Percentiles rank a stretch among this genome's conserved stretches.
Conservation (phyloP, 257 asterid species). For the Capsicum pubescens region DNA sequence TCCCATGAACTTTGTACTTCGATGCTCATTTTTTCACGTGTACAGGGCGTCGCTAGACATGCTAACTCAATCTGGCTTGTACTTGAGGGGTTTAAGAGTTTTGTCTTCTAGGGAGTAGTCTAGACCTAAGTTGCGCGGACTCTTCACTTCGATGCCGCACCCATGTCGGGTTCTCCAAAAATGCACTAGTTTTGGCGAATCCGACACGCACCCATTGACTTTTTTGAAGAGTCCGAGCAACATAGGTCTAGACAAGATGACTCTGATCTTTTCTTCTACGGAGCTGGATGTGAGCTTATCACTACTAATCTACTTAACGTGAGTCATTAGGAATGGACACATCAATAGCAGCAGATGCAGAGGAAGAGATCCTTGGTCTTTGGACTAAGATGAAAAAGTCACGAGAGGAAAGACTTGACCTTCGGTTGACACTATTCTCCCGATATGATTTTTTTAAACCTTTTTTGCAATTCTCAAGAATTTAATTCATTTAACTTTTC, state of each 20-base stretch:
- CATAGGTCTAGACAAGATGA: not conserved
- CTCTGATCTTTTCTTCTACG: not conserved
- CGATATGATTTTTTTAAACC: not conserved
- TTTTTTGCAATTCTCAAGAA: not conserved
- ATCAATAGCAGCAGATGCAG: not conserved
- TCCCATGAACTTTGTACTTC: not conserved
- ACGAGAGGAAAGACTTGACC: conserved; percentile 44
- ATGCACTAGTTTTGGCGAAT: no score
- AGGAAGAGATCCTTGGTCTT: not conserved
- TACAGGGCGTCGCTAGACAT: not conserved
- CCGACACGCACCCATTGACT: no score
- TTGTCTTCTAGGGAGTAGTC: not conserved
- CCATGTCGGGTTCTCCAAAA: no score
- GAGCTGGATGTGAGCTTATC: not conserved
- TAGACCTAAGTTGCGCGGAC: not conserved
- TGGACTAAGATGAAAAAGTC: not conserved
- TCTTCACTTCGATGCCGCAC: no score
- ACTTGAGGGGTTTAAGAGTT: not conserved
- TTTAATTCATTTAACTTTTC: not conserved
- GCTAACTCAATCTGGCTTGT: not conserved
- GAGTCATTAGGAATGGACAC: not conserved
- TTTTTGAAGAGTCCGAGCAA: no score
- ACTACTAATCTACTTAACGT: not conserved
- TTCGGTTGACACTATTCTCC: conserved; percentile 27
- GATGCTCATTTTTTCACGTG: not conserved